phyloP scores from a whole-genome alignment of 2,329 filamentous ascomycete species.

The Rosellinia necatrix region DNA sequence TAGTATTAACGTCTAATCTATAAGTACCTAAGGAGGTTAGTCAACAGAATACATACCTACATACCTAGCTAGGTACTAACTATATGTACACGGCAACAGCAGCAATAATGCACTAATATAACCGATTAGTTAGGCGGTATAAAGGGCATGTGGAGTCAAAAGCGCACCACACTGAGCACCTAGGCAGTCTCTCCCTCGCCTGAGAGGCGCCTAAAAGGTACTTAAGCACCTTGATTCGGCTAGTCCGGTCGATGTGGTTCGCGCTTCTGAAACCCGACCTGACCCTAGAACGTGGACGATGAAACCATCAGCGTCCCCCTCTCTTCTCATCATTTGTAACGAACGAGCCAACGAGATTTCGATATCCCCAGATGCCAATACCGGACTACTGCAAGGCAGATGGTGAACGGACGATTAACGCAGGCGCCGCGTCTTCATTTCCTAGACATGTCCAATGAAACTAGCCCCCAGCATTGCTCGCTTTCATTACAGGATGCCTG shows the following conservation, averaged over 20 bases:
- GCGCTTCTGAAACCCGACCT: conserved; percentile 17
- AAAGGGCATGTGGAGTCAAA: too few relatives aligned
- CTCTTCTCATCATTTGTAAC: background rate
- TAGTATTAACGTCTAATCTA: too few relatives aligned
- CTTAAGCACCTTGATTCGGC: too few relatives aligned
- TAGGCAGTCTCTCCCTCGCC: background rate
- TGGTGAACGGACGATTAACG: background rate
- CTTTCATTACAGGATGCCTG: background rate
- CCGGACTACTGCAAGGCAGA: background rate
- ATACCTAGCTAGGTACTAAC: too few relatives aligned
- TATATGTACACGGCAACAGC: too few relatives aligned
- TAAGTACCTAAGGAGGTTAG: too few relatives aligned
- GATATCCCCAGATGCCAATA: background rate
- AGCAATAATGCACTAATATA: background rate
- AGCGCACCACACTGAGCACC: too few relatives aligned
- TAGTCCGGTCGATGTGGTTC: background rate
- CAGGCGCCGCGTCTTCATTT: conserved; percentile 4
- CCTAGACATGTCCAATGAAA: conserved; percentile 11
- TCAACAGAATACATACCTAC: too few relatives aligned
- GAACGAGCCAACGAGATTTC: background rate
- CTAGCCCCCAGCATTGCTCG: background rate
- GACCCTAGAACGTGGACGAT: conserved; percentile 8
- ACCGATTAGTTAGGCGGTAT: too few relatives aligned
- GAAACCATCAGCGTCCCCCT: conserved; percentile 14
- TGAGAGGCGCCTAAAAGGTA: background rate